Evolutionary conservation across 1,284 basidiomycete genomes (phyloP), one percentile per base, ranked within the genome.

Genomic region (Cutaneotrichosporon sp.): DNA sequence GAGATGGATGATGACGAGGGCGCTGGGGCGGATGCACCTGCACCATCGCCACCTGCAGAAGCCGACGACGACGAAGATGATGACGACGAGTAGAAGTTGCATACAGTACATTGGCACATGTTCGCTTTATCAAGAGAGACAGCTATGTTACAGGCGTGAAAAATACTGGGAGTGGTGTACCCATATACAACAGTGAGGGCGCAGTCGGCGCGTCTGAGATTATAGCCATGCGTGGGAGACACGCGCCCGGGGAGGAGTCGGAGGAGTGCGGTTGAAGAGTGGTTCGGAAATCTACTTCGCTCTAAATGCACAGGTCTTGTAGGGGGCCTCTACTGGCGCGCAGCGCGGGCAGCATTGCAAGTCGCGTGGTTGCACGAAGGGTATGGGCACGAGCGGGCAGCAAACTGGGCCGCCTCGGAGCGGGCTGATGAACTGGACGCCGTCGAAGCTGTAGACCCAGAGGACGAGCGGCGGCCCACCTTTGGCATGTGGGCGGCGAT

Each of bases 1-100:
- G 66, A 67, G 12, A 31, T 31, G 5, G 44, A 43, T 11, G 38
- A 25, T 24, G 47, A 24, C 10, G 22, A 25, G 9, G 37, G 38
- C 47, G 25, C 43, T 24, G 35, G 49, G 12, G 24, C 6, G n/a
- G 41, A 19, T 16, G 45, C 17, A 16, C 22, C n/a, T 10, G 49
- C 49, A 8, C 26, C 46, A 29, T 48, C 37, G 19, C 46, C 46
- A 7, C 16, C 17, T 14, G 46, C 46, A 8, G 35, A 12, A n/a
- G 7, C n/a, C 26, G 35, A 47, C 26, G 35, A 27, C 26, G 46
- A 47, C 35, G 35, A 47, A 33, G n/a, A 27, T 24, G 24, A 20
- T n/a, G n/a, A n/a, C n/a, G n/a, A 46, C 2, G 10, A 12, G 11
- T 17, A 20, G n/a, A 34, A 20, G 22, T 46, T n/a, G 25, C 27